phyloP scores from a whole-genome alignment of 371 early-diverging fungal species.

The Rhizopus stolonifer region DNA sequence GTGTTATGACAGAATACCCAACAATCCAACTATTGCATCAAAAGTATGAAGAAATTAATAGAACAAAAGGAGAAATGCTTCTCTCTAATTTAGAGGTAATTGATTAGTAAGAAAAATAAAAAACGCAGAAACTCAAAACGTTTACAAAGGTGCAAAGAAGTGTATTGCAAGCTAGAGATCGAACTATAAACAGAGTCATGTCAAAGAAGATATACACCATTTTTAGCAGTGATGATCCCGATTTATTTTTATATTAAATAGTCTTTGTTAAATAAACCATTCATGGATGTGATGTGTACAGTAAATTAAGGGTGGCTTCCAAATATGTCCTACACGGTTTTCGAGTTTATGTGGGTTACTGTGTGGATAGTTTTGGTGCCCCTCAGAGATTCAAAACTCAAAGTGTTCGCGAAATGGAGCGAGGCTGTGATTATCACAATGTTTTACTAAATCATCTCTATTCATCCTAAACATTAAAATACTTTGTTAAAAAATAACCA shows the following conservation, averaged over 20 bases:
- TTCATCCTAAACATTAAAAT: constrained; percentile 41
- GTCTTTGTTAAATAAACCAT: constrained; percentile 9
- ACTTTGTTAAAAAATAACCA: constrained; percentile 5
- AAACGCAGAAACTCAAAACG: background rate
- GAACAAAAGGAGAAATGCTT: constrained; percentile 31
- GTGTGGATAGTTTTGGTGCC: no score
- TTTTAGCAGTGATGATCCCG: constrained; percentile 53
- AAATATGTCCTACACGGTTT: no score
- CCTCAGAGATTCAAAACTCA: constrained; percentile 81
- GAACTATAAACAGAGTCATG: constrained; percentile 46
- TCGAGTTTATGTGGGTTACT: no score
- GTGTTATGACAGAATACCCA: constrained; percentile 56
- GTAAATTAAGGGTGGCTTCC: no score
- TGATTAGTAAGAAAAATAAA: background rate
- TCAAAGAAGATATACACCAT: constrained; percentile 58
- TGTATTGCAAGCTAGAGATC: constrained; percentile 27
- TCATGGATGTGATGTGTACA: constrained; percentile 16
- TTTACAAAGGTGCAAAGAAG: constrained; percentile 30
- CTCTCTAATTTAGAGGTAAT: constrained; percentile 57
- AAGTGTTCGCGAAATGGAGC: constrained; percentile 73
- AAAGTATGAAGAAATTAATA: constrained; percentile 35
- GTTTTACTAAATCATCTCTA: constrained; percentile 67
- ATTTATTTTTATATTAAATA: constrained; percentile 28
- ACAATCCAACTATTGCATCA: constrained; percentile 53
- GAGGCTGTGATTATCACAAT: constrained; percentile 67